Conservation (phyloP, 768 basidiomycete genomes). For the Tulasnella sp. region DNA sequence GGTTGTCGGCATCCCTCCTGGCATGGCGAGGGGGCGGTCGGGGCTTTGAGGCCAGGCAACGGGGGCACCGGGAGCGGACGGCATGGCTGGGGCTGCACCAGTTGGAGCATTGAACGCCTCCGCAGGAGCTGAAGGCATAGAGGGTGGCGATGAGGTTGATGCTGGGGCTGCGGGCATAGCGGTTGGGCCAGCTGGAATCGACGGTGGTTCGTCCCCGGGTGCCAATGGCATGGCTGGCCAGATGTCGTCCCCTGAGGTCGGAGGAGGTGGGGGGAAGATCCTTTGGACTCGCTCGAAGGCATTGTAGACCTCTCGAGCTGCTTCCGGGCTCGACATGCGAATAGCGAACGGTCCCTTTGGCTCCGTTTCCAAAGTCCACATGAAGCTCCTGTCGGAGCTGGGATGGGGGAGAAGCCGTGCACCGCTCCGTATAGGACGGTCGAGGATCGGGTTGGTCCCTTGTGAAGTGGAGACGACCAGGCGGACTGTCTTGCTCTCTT, state of each 20-base stretch:
- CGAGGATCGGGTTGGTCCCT: neutral
- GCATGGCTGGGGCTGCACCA: neutral
- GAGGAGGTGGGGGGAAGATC: neutral
- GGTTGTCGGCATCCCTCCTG: neutral
- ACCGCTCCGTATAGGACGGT: neutral
- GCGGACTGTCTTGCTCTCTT: neutral
- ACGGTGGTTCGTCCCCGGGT: neutral
- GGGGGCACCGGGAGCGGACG: neutral
- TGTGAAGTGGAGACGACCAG: neutral
- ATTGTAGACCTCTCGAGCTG: neutral
- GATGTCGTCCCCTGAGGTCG: neutral
- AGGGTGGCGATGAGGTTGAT: neutral
- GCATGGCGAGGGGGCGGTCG: neutral
- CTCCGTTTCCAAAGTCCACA: neutral
- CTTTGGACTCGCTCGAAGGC: conserved; percentile 5
- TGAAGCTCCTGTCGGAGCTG: neutral
- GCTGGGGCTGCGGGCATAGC: neutral
- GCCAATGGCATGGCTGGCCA: neutral
- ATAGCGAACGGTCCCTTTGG: neutral
- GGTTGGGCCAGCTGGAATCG: neutral
- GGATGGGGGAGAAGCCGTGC: neutral
- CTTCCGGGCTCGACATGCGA: neutral
- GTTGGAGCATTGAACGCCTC: neutral
- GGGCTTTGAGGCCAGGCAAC: neutral
- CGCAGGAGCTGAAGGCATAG: neutral